Percentiles rank a stretch among this genome's conserved stretches.
phyloP scores from a whole-genome alignment of 306 rosid genomes.

The Quercus variabilis region DNA sequence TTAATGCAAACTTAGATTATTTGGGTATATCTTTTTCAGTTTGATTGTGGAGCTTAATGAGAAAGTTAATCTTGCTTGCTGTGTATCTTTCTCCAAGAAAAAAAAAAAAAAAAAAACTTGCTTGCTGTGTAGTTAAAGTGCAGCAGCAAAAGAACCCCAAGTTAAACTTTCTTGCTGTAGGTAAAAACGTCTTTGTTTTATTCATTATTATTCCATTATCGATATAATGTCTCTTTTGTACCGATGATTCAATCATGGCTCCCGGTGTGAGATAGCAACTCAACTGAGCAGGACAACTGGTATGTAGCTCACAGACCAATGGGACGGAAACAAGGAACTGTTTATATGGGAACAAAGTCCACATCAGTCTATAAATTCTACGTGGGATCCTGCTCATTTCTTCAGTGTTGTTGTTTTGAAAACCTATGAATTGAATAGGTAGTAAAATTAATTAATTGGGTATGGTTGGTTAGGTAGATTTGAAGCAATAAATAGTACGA shows the following conservation, averaged over 20 bases:
- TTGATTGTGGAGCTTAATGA: too few species aligned
- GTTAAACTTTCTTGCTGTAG: background rate
- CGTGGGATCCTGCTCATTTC: slow-evolving; percentile 20
- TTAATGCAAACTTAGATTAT: too few species aligned
- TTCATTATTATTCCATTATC: background rate
- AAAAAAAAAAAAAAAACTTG: too few species aligned
- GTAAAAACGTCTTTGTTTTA: background rate
- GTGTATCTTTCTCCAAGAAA: too few species aligned
- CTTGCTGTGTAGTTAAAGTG: background rate
- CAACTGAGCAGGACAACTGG: slow-evolving; percentile 41
- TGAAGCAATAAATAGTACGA: slow-evolving; percentile 42
- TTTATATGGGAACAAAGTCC: slow-evolving; percentile 23
- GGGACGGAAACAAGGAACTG: background rate
- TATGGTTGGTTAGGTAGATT: slow-evolving; percentile 50
- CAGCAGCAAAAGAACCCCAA: background rate
- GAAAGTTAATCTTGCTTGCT: background rate
- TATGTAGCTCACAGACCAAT: slow-evolving; percentile 27
- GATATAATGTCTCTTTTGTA: slow-evolving; percentile 30
- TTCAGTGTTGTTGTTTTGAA: slow-evolving; percentile 10
- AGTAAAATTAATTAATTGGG: slow-evolving; percentile 41
- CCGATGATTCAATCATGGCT: slow-evolving; percentile 74
- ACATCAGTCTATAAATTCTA: slow-evolving; percentile 19
- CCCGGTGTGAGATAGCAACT: slow-evolving; percentile 24
- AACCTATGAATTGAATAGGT: slow-evolving; percentile 16
- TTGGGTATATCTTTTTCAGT: too few species aligned